Base-by-base conservation (phyloP, 768 basidiomycete genomes). In the Boletus speciosus region DNA sequence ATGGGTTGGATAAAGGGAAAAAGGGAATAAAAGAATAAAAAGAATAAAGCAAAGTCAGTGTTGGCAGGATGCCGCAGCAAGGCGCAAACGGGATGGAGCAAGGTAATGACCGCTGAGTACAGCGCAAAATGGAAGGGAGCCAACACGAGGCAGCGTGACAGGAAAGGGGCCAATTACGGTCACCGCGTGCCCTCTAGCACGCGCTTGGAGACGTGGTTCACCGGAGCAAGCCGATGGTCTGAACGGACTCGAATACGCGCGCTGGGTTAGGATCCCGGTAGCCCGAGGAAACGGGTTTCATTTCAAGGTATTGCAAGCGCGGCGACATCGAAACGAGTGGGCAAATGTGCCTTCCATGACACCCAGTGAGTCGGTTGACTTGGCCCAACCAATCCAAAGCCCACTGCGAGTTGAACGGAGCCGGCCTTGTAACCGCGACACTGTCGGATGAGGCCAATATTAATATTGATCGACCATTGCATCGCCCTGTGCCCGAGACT, bases 61-160 rank as follows among this genome's bases (percentile, higher is more conserved):
- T 32, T 54, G 55, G 51, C 35, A 58, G 42, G 27, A 56, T 31
- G 34, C 49, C 62, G 51, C 57, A 61, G 64, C 65, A 66, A 27
- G 56, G 55, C 62, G 62, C 47, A 64, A 64, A 49, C 55, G 29
- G 59, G 54, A 64, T 66, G 59, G 64, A 47, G 51, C 46, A 51
- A 25, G 55, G 65, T 53, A 58, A 64, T 38, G 54, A 25, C 49
- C 56, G 50, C 38, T 57, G 49, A 37, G 35, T 47, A 27, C 55
- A 53, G 50, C 48, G 38, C 61, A 38, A 54, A 61, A 61, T 54
- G 38, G 49, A 63, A 65, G 49, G 60, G 47, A 51, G 55, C 42
- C 25, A 35, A 57, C 68, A 70, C 66, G 68, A 71, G 68, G 68
- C 70, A 51, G 58, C 64, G 25, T 27, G 25, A 60, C 58, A 40